Conservation (phyloP, 495 filamentous ascomycete species). For the Talaromyces trachyspermus region DNA sequence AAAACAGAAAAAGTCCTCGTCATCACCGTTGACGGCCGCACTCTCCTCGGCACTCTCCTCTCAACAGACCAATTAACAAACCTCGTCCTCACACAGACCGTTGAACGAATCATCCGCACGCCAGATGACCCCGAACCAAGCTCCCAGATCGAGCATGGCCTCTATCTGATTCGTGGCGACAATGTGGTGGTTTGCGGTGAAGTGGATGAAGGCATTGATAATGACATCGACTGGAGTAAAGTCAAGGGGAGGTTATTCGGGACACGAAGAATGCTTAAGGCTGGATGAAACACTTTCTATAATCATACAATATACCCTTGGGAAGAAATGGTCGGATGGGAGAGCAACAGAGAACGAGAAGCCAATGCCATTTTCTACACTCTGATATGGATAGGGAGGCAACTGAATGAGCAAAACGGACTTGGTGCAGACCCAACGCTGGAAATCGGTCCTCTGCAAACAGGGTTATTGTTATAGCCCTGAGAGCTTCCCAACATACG, state of each 20-base stretch:
- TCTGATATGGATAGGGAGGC: too few species aligned
- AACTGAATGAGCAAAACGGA: too few species aligned
- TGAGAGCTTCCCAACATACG: too few species aligned
- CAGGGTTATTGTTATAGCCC: too few species aligned
- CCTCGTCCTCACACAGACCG: constrained; percentile 73
- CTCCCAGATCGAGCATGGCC: constrained; percentile 70
- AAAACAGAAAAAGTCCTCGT: constrained; percentile 78
- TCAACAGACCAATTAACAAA: constrained; percentile 92
- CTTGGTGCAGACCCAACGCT: too few species aligned
- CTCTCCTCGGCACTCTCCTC: constrained; percentile 71
- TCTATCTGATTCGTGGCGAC: constrained; percentile 90
- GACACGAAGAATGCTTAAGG: constrained; percentile 71
- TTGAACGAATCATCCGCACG: constrained; percentile 83
- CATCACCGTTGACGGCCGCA: constrained; percentile 88
- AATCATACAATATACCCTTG: not conserved
- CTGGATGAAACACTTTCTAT: too few species aligned
- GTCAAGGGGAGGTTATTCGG: constrained; percentile 77
- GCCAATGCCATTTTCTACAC: too few species aligned
- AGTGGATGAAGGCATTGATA: constrained; percentile 82
- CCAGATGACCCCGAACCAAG: constrained; percentile 77
- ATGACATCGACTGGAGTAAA: constrained; percentile 81
- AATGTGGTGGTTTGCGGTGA: constrained; percentile 88
- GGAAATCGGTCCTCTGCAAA: too few species aligned
- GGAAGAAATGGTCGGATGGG: not conserved
- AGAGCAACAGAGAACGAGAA: too few species aligned